Percentiles rank a stretch among this genome's conserved stretches.
phyloP scores from a whole-genome alignment of 495 filamentous ascomycete genomes.

The Neurospora discreta region DNA sequence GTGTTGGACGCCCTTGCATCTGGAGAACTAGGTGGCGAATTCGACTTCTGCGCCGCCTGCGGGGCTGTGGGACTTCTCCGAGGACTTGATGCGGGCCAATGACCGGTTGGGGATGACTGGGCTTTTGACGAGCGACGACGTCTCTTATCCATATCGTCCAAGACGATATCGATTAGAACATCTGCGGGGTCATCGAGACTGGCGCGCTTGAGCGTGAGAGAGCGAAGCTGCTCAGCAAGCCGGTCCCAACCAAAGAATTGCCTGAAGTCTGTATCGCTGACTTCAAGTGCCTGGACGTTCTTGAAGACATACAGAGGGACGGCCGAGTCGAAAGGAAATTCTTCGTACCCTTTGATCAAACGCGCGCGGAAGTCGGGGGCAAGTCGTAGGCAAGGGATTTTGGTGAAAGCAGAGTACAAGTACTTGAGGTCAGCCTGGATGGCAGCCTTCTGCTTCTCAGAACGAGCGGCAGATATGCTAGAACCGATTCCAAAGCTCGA shows the following conservation, averaged over 20 bases:
- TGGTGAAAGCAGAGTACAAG: constrained; percentile 95
- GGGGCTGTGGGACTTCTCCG: constrained; percentile 42
- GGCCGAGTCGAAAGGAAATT: constrained; percentile 97
- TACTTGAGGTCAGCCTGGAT: constrained; percentile 83
- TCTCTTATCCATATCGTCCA: constrained; percentile 91
- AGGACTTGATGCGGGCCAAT: constrained; percentile 52
- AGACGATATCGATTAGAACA: constrained; percentile 78
- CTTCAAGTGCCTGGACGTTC: constrained; percentile 84
- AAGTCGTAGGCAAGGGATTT: constrained; percentile 83
- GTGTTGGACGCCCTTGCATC: constrained; percentile 35
- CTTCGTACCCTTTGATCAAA: constrained; percentile 85
- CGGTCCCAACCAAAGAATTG: constrained; percentile 97
- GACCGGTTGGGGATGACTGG: constrained; percentile 62
- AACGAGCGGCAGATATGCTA: constrained; percentile 62
- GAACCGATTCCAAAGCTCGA: constrained; percentile 71
- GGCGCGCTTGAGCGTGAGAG: constrained; percentile 79
- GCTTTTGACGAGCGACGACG: constrained; percentile 77
- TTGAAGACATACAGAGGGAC: constrained; percentile 93
- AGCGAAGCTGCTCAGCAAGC: constrained; percentile 80
- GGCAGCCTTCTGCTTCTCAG: constrained; percentile 77
- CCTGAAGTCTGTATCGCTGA: constrained; percentile 89
- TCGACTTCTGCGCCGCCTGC: constrained; percentile 43
- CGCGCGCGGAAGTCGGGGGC: constrained; percentile 82
- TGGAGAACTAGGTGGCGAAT: constrained; percentile 56
- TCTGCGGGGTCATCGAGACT: constrained; percentile 83